Evolutionary conservation across 805 yeast genomes (phyloP), one percentile per base, ranked within the genome.

Genomic region (Yarrowia porcina): DNA sequence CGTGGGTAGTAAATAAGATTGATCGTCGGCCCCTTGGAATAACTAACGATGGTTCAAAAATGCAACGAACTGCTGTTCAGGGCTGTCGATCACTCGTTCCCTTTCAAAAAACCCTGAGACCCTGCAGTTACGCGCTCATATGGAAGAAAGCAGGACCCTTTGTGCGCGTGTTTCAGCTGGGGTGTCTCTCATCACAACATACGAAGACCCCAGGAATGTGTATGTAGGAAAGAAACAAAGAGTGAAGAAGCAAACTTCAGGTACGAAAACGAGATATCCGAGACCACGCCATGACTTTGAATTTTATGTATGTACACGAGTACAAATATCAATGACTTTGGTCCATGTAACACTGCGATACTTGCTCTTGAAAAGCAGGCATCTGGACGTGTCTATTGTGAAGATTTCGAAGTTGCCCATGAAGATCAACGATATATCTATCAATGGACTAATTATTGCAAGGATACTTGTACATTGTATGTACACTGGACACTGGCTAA

Each of bases 21-120:
- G 56, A 49, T 49, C 56, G 39, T 20, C 56, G 56, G 28, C 56
- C 54, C 56, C 39, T 49, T 49, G 21, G 39, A 47, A 47, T 20
- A 47, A n/a, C 28, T 32, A 9, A 7, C 7, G 28, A 30, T 3
- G 28, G 39, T 30, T 23, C 56, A 49, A 49, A 49, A 49, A 49
- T 49, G 56, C 56, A 49, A 38, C 28, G 39, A 49, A 49, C 36
- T 27, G 52, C 36, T 30, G 36, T 30, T 45, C 52, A 45, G 18
- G 36, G 21, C 13, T 8, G 52, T 36, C 17, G 52, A 45, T 45
- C 52, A 18, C 17, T 32, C 21, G 38, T 49, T 33, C 30, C 15
- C 8, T 30, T 49, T 4, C 21, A 20, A 49, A 28, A 39, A 49
- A 49, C 56, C 27, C 54, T 32, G 21, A 20, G 56, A 49, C 56